Base-by-base conservation (phyloP, 208 protist genomes). In the Crithidia acanthocephali region DNA sequence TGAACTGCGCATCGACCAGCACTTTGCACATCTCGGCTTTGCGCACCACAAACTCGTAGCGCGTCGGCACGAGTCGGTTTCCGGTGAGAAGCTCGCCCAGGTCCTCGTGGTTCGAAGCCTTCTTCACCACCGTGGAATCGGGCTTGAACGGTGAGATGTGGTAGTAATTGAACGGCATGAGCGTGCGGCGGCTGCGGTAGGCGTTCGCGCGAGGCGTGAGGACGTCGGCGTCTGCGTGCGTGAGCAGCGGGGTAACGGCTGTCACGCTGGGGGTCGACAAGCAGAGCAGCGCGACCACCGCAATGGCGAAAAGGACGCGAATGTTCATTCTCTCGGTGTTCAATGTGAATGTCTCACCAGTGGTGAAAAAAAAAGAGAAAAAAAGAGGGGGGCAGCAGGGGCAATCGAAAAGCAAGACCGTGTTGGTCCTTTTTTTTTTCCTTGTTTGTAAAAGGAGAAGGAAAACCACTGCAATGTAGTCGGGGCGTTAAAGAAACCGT, bases 91-190 rank as follows among this genome's bases (percentile, higher is more conserved):
- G 77, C 71, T 98, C 93, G 22, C 98, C 98, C 20, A 99, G 79
- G 71, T 98, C 98, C 71, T 98, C 95, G 9, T 73, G 45, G 2
- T 74, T 59, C 45, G 79, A 64, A 7, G 79, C 44, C 23, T 77
- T 58, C 18, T 69, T 51, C 63, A 89, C 66, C 8, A 30, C 27
- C 27, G 85, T 40, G 55, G 45, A 27, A 7, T 59, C 40, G 10
- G 94, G 93, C 40, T 55, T 40, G 81, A 97, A 99, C n/a, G 97
- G 87, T 16, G 89, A 85, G 8, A 99, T 50, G 15, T 33, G 77
- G 78, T 99, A 99, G 83, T 94, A 99, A 53, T 93, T 89, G 68
- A 95, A 98, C 6, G 97, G 98, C 10, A 99, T 72, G 52, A 98
- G 84, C 0, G 85, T 96, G 30, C 88, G 70, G 13, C 81, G 65